phyloP scores from a whole-genome alignment of 73 alveolate genomes.

The Paramecium sexaurelia region DNA sequence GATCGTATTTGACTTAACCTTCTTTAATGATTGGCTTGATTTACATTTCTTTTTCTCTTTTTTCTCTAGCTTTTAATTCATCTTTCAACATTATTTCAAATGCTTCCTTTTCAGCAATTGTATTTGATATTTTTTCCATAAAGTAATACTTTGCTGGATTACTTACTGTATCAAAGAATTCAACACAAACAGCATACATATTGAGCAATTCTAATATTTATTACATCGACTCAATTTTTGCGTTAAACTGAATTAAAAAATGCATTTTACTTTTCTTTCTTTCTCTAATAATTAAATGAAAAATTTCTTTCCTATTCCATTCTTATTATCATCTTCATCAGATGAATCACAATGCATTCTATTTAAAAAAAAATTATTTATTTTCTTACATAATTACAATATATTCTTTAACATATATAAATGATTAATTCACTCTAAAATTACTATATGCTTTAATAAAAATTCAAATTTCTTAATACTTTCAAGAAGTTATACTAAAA shows the following conservation, averaged over 20 bases:
- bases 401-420: too few relatives aligned
- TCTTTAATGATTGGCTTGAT: constrained; percentile 23
- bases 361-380: neutral
- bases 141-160: constrained; percentile 42
- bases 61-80: neutral
- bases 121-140: constrained; percentile 26
- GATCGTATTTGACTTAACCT: neutral
- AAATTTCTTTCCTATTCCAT: neutral
- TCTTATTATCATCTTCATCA: constrained; percentile 1
- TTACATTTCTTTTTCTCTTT: neutral
- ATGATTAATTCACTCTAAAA: too few relatives aligned
- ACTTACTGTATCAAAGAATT: constrained; percentile 23
- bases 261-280: neutral
- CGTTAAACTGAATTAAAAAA: neutral
- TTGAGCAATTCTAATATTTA: neutral
- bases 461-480: too few relatives aligned
- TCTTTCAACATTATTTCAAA: constrained; percentile 25
- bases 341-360: constrained; percentile 28
- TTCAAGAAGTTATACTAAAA: too few relatives aligned
- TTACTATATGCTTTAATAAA: too few relatives aligned
- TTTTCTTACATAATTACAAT: neutral
- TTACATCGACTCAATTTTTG: constrained; percentile 4
- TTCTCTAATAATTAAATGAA: constrained; percentile 13
- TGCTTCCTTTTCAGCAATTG: constrained; percentile 48
- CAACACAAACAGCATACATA: constrained; percentile 38